A percentile compares a stretch with the other conserved stretches of the same genome.
phyloP scores from a whole-genome alignment of 306 rosid genomes.

The Lithocarpus polystachyus region DNA sequence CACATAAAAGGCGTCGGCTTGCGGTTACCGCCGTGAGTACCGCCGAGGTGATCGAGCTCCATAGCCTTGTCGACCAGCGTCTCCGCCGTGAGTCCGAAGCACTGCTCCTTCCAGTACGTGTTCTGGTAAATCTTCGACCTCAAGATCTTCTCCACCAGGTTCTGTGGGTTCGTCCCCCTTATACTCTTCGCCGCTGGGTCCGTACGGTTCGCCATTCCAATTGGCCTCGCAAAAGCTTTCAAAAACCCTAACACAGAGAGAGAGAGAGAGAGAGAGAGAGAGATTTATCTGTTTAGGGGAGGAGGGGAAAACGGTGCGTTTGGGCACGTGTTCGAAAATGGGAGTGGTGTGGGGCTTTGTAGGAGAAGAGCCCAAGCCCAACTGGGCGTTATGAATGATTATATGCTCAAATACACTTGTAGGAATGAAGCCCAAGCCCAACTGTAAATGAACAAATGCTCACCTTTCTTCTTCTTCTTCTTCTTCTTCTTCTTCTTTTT shows the following conservation, averaged over 20 bases:
- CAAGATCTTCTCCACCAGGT: constrained; percentile 87
- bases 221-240: neutral
- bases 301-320: no score
- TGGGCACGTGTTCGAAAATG: no score
- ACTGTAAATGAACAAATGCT: no score
- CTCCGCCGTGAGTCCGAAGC: constrained; percentile 96
- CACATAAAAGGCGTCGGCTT: constrained; percentile 96
- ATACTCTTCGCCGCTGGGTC: constrained; percentile 95
- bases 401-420: no score
- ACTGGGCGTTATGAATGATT: no score
- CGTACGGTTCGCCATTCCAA: constrained; percentile 85
- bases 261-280: neutral
- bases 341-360: no score
- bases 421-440: no score
- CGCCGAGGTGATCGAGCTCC: constrained; percentile 97
- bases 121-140: constrained; percentile 93
- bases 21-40: constrained; percentile 88
- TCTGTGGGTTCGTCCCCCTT: constrained; percentile 94
- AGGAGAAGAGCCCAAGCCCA: no score
- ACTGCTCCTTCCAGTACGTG: constrained; percentile 96
- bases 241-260: neutral
- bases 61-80: constrained; percentile 95
- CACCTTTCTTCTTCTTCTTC: no score
- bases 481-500: no score
- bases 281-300: no score